Evolutionary conservation across 2,329 filamentous ascomycete species (phyloP), one percentile per base, ranked within the genome.

Genomic region (Monosporascus cannonballus): DNA sequence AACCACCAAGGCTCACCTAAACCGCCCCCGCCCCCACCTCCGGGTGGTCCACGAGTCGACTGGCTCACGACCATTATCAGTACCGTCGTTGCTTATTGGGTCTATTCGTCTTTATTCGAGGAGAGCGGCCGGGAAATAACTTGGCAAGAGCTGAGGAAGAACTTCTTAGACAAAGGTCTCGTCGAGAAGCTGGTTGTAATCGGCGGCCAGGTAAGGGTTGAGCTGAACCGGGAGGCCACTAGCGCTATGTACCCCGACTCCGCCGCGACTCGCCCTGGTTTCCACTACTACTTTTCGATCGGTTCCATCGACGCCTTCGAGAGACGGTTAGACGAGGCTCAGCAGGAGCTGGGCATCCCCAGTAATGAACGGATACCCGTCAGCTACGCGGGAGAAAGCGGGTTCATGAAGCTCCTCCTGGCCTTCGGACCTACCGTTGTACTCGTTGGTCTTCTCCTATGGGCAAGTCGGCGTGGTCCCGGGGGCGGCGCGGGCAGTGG

Each of bases 271-370:
- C 83, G 85, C 60, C 78, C 81, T 20, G 83, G 84, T 63, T 90
- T 91, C 74, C 80, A 83, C 73, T 96, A 96, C 73, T 92, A 90
- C 73, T 97, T 99, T 78, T 90, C 88, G 53, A 96, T 99, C 64
- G 94, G 94, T 49, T 96, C 92, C 0, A 84, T 96, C 27, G 93
- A 99, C 59, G 86, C 87, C 8, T 99, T 99, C 60, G 94, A 99
- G 75, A 81, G 85, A 67, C 86, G 87, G 67, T 75, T 99, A 51
- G 93, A 97, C 56, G 83, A 90, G 58, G 92, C 93, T 36, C 94
- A 99, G 70, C 76, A 86, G 51, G 89, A 96, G 66, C 81, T 99
- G 36, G 85, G 84, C 41, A 96, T 99, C 53, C 92, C 94, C 0
- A 79, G 79, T 46, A 80, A 82, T n/a, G 91, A 99, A 69, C 85